Conservation (phyloP, 2,329 filamentous ascomycete species). For the Graphilbum ipis-grandicollis region DNA sequence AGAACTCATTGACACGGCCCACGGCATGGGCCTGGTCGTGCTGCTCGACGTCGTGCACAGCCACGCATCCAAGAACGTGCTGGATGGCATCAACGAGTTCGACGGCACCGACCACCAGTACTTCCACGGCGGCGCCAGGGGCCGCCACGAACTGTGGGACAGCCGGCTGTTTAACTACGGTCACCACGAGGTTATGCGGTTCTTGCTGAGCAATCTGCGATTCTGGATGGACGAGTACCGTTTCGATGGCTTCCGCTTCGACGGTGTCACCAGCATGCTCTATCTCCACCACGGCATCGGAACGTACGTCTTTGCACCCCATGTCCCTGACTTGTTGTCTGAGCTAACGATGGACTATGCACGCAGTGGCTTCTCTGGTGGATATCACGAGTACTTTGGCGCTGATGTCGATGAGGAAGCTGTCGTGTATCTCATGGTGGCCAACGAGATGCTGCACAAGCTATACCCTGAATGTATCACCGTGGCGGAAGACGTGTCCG, state of each 20-base stretch:
- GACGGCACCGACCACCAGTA: constrained; percentile 91
- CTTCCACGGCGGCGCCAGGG: constrained; percentile 76
- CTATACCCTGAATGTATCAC: constrained; percentile 80
- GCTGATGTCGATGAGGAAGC: constrained; percentile 79
- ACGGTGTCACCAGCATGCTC: constrained; percentile 97
- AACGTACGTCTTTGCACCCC: too few species aligned
- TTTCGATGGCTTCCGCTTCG: constrained; percentile 95
- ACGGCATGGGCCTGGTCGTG: constrained; percentile 77
- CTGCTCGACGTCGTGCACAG: constrained; percentile 94
- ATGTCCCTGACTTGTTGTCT: too few species aligned
- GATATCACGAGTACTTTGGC: constrained; percentile 97
- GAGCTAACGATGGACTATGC: not conserved
- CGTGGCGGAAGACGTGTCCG: constrained; percentile 91
- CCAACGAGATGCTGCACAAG: constrained; percentile 88
- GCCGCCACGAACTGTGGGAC: constrained; percentile 87
- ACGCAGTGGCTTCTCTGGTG: constrained; percentile 79
- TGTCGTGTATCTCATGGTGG: constrained; percentile 86
- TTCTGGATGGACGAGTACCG: constrained; percentile 99
- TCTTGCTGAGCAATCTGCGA: constrained; percentile 82
- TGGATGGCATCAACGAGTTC: constrained; percentile 90
- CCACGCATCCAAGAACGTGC: constrained; percentile 92
- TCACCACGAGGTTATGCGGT: constrained; percentile 84
- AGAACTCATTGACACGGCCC: constrained; percentile 88
- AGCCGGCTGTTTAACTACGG: constrained; percentile 96
- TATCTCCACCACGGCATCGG: constrained; percentile 93